Evolutionary conservation across 768 basidiomycete species (phyloP).

Genomic region (Russula ochroleuca): DNA sequence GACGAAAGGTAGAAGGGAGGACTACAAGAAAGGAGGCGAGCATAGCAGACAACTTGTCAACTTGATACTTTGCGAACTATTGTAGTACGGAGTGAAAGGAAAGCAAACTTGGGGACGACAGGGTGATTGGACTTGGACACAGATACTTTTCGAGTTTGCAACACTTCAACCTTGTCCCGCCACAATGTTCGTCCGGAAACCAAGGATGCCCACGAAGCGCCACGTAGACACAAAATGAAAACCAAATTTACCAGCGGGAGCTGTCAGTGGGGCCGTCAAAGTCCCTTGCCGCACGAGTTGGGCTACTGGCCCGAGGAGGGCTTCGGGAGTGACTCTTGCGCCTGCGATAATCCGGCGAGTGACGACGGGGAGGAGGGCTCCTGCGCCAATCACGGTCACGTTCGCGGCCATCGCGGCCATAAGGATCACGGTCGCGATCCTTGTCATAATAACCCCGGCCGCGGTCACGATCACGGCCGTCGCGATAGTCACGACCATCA

Average conservation of each 20-base stretch:
- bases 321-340: constrained; percentile 77
- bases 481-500: constrained; percentile 37
- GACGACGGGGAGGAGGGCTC: constrained; percentile 58
- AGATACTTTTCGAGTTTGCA: constrained; percentile 38
- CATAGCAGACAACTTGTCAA: constrained; percentile 59
- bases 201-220: constrained; percentile 29
- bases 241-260: constrained; percentile 57
- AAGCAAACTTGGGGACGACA: constrained; percentile 43
- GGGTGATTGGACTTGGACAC: constrained; percentile 40
- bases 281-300: constrained; percentile 39
- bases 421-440: constrained; percentile 47
- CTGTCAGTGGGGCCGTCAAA: constrained; percentile 45
- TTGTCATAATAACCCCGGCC: constrained; percentile 36
- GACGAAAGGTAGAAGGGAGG: constrained; percentile 38
- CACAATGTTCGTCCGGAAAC: constrained; percentile 24
- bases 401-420: constrained; percentile 43
- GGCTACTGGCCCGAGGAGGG: constrained; percentile 70
- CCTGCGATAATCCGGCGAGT: constrained; percentile 73
- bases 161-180: constrained; percentile 41
- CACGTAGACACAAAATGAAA: constrained; percentile 23
- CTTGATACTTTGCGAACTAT: constrained; percentile 59
- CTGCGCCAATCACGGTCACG: constrained; percentile 69
- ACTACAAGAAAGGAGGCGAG: constrained; percentile 54
- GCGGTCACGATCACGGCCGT: constrained; percentile 40
- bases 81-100: constrained; percentile 38